These are phyloP conservation scores for Nitzschia sp. DNA, from an alignment of 108 stramenopile species.

Conservation along the genomic window DNA sequence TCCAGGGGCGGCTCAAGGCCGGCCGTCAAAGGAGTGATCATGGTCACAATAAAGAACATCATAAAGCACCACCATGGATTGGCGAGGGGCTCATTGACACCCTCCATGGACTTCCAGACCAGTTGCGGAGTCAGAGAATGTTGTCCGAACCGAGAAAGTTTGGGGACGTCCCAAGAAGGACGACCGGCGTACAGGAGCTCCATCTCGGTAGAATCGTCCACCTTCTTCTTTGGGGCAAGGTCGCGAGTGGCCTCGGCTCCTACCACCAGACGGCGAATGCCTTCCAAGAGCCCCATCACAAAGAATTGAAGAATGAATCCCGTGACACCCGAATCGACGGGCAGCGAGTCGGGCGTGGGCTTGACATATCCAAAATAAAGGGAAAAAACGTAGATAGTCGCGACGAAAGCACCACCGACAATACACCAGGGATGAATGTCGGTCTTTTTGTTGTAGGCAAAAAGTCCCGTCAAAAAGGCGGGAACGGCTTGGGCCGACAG, in stretches of 20 bases:
- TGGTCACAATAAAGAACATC: slow-evolving; percentile 4
- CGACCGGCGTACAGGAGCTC: not conserved
- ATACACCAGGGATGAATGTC: slow-evolving; percentile 16
- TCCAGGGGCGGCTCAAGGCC: no score
- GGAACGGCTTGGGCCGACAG: slow-evolving; percentile 13
- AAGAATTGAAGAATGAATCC: slow-evolving; percentile 7
- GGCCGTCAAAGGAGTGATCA: not conserved
- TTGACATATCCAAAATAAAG: slow-evolving; percentile 5
- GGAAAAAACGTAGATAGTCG: not conserved
- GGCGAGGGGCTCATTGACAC: slow-evolving; percentile 10
- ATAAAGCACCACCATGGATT: slow-evolving; percentile 7
- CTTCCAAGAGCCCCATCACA: not conserved
- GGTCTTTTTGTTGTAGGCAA: not conserved
- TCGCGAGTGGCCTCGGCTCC: not conserved
- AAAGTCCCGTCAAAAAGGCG: slow-evolving; percentile 24
- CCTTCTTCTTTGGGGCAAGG: no score
- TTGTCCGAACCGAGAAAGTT: slow-evolving; percentile 6
- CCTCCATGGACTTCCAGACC: slow-evolving; percentile 20
- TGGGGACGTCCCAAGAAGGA: slow-evolving; percentile 27
- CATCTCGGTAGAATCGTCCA: no score
- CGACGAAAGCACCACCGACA: not conserved
- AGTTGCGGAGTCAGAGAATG: slow-evolving; percentile 2
- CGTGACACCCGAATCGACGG: slow-evolving; percentile 17
- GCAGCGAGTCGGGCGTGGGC: not conserved
- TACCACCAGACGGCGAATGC: not conserved